Evolutionary conservation across 2,329 filamentous ascomycete genomes (phyloP).

Genomic region (Venturia aucupariae): DNA sequence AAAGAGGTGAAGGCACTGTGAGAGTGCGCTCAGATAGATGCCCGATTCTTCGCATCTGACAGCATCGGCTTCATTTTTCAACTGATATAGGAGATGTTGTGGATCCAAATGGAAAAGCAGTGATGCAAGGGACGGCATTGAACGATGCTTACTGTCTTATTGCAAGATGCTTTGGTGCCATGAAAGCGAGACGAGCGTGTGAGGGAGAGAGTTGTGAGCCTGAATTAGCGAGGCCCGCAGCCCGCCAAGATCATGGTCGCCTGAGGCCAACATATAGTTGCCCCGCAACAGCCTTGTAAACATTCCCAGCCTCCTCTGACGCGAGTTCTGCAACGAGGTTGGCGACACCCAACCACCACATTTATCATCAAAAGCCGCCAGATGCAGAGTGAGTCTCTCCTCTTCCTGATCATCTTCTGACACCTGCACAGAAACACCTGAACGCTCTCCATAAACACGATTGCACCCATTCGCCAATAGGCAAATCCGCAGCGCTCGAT

Average conservation of each 20-base stretch:
- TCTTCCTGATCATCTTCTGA: background rate
- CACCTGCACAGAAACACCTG: background rate
- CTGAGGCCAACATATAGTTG: background rate
- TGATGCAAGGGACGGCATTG: background rate
- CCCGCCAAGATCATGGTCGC: too few relatives aligned
- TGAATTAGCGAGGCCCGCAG: too few relatives aligned
- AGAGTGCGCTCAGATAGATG: background rate
- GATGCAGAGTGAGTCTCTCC: slow-evolving; percentile 1
- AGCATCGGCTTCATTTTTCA: background rate
- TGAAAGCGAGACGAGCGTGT: background rate
- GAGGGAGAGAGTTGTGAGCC: background rate
- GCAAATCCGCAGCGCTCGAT: background rate
- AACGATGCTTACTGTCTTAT: background rate
- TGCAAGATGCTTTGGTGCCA: background rate
- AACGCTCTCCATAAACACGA: background rate
- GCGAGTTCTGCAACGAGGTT: background rate
- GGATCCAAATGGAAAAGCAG: background rate
- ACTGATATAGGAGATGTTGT: background rate
- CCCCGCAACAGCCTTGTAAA: background rate
- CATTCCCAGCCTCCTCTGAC: background rate
- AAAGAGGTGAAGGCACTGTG: background rate
- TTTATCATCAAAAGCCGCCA: background rate
- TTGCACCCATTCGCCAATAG: background rate
- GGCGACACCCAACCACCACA: background rate
- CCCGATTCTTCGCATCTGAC: background rate